Base-by-base conservation (phyloP, 2,329 filamentous ascomycete genomes). In the Tolypocladium ophioglossoides region DNA sequence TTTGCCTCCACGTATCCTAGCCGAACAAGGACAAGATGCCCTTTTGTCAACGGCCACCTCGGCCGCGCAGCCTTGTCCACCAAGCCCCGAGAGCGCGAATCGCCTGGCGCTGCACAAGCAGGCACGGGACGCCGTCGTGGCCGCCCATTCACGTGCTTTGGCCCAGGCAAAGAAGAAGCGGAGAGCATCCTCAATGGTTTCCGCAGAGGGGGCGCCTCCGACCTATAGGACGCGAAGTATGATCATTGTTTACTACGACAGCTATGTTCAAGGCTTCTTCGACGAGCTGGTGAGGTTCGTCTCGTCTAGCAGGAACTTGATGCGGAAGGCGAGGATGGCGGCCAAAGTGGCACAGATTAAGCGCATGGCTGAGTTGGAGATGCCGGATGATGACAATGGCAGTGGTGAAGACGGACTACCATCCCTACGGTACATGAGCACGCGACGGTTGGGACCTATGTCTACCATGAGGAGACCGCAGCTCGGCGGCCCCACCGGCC, bases 231-330 rank as follows among this genome's bases (percentile, higher is more conserved):
- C 83, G 4, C 82, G 86, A 59, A 85, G 79, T 55, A 87, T 89
- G 77, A 85, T 92, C 41, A 85, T 94, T 41, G 87, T 96, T n/a
- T 91, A 90, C 70, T 96, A 96, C 66, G 91, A 96, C 66, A 89
- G 87, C 61, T 85, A 89, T 57, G 85, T 95, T 4, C 91, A 96
- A 66, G 83, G 83, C 51, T 83, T 86, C 40, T 90, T 96, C 59
- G 91, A 95, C 62, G 78, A 86, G 54, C 73, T 96, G 51, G 91
- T 96, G 54, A 85, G 89, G 57, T 86, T 87, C 54, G 84, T 96
- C 38, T 89, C 88, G 6, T 82, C 83, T 1, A 88, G 87, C 51
- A 78, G 91, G 55, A 95, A 95, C 69, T 77, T 89, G 59, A 85
- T 96, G 68, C 85, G 91, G 50, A 95, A 92, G 70, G 89, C 86